These are phyloP conservation scores for Serpula lacrymans DNA, from an alignment of 768 basidiomycete genomes.

Conservation along the genomic window DNA sequence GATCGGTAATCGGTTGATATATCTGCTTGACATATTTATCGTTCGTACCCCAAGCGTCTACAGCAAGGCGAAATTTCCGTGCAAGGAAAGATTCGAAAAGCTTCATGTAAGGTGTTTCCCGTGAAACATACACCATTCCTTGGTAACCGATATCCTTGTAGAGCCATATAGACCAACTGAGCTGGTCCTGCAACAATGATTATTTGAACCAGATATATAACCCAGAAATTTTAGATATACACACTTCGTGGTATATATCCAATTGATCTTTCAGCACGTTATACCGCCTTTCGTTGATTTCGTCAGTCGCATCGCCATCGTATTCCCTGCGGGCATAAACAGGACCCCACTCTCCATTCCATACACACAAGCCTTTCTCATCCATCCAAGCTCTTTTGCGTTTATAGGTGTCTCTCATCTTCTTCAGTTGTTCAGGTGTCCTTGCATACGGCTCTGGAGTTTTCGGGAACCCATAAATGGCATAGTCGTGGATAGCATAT, in stretches of 20 bases:
- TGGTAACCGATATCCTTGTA: constrained; percentile 41
- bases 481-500: constrained; percentile 28
- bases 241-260: constrained; percentile 58
- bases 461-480: constrained; percentile 35
- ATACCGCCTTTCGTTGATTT: constrained; percentile 60
- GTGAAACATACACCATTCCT: constrained; percentile 37
- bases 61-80: constrained; percentile 38
- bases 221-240: constrained; percentile 8
- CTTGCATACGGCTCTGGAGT: constrained; percentile 28
- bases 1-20: constrained; percentile 16
- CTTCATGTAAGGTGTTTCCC: constrained; percentile 38
- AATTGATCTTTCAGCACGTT: constrained; percentile 68
- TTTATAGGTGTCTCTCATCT: constrained; percentile 24
- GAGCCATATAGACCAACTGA: constrained; percentile 79
- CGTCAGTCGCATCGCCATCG: constrained; percentile 52
- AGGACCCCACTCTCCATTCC: constrained; percentile 44
- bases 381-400: constrained; percentile 39
- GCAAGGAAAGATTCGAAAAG: constrained; percentile 32
- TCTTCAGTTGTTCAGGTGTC: constrained; percentile 22
- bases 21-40: constrained; percentile 22
- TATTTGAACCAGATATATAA: too few species aligned
- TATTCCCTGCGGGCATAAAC: constrained; percentile 37
- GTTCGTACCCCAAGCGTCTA: constrained; percentile 38
- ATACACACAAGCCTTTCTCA: constrained; percentile 21
- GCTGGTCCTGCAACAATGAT: constrained; percentile 41